A percentile compares a stretch with the other conserved stretches of the same genome.
Conservation (phyloP, 2,329 filamentous ascomycete species). For the Lasiodiplodia citricola region DNA sequence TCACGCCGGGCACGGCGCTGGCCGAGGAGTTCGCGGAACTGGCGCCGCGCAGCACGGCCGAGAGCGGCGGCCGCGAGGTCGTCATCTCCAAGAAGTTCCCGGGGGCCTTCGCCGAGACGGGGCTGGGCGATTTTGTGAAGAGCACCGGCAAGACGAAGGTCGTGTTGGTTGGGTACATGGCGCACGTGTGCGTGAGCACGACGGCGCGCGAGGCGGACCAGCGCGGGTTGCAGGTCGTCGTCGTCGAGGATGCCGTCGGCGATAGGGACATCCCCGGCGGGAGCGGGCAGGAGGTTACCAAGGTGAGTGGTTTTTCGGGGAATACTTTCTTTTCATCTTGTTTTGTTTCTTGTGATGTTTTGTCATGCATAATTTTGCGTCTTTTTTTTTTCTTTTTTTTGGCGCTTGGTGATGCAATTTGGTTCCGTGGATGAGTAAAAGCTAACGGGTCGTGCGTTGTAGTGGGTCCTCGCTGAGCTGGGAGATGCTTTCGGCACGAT, state of each 20-base stretch:
- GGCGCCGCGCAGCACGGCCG: slow-evolving; percentile 50
- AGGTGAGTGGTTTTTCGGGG: slow-evolving; percentile 34
- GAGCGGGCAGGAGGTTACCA: slow-evolving; percentile 59
- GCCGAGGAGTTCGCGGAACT: slow-evolving; percentile 67
- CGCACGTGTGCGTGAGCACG: slow-evolving; percentile 68
- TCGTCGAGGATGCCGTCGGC: slow-evolving; percentile 67
- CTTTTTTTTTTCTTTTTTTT: neutral
- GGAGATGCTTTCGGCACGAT: slow-evolving; percentile 68
- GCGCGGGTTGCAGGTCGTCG: slow-evolving; percentile 66
- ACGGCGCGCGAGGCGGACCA: slow-evolving; percentile 67
- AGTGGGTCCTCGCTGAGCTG: slow-evolving; percentile 63
- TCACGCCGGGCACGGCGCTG: slow-evolving; percentile 66
- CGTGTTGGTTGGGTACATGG: slow-evolving; percentile 67
- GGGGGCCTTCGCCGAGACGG: slow-evolving; percentile 65
- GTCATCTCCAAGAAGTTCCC: slow-evolving; percentile 63
- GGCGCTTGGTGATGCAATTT: neutral
- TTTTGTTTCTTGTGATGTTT: neutral
- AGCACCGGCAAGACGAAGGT: slow-evolving; percentile 61
- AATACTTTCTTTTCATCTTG: neutral
- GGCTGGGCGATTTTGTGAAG: slow-evolving; percentile 62
- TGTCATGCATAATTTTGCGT: slow-evolving; percentile 29
- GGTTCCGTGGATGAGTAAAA: neutral
- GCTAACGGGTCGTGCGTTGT: slow-evolving; percentile 9
- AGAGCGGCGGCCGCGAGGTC: slow-evolving; percentile 52
- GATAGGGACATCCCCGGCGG: slow-evolving; percentile 70